These are phyloP conservation scores for Fusarium sp. DNA, from an alignment of 2,329 filamentous ascomycete genomes.

Conservation along the genomic window DNA sequence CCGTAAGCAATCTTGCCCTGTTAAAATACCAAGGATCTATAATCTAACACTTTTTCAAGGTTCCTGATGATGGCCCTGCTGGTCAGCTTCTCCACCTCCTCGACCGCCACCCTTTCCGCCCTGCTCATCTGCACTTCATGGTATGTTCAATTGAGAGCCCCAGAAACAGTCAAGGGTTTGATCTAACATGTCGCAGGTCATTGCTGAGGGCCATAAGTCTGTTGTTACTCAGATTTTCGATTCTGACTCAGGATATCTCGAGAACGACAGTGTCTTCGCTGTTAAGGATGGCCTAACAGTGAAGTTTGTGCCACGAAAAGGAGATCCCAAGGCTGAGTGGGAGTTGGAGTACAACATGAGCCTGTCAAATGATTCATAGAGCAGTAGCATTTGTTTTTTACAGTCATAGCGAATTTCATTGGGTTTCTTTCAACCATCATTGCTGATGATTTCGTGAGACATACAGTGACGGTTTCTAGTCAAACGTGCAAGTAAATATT, in stretches of 20 bases:
- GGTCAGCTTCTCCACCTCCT: slow-evolving; percentile 62
- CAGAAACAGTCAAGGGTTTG: accelerated
- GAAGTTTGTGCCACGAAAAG: slow-evolving; percentile 34
- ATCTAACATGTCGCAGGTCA: slow-evolving; percentile 45
- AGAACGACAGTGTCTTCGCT: slow-evolving; percentile 37
- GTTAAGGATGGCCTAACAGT: slow-evolving; percentile 40
- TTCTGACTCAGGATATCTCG: slow-evolving; percentile 34
- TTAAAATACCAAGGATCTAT: not conserved
- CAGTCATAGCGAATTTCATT: slow-evolving; percentile 1
- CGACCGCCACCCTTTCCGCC: slow-evolving; percentile 66
- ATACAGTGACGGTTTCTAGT: not conserved
- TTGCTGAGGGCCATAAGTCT: slow-evolving; percentile 69
- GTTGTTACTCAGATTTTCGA: slow-evolving; percentile 76
- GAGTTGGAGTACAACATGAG: slow-evolving; percentile 35
- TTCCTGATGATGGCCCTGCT: slow-evolving; percentile 63
- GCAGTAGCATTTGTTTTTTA: not conserved
- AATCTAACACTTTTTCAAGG: slow-evolving; percentile 9
- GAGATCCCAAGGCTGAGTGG: slow-evolving; percentile 30
- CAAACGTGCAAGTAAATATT: not conserved
- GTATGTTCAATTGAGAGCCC: slow-evolving; percentile 41
- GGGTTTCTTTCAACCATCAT: not conserved
- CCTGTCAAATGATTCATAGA: slow-evolving; percentile 4
- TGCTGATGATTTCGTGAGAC: not conserved
- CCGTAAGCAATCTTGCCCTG: slow-evolving; percentile 44
- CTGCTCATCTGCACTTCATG: slow-evolving; percentile 70